phyloP scores from a whole-genome alignment of 225 moss, liverwort and hornwort species.

The Climacium dendroides region DNA sequence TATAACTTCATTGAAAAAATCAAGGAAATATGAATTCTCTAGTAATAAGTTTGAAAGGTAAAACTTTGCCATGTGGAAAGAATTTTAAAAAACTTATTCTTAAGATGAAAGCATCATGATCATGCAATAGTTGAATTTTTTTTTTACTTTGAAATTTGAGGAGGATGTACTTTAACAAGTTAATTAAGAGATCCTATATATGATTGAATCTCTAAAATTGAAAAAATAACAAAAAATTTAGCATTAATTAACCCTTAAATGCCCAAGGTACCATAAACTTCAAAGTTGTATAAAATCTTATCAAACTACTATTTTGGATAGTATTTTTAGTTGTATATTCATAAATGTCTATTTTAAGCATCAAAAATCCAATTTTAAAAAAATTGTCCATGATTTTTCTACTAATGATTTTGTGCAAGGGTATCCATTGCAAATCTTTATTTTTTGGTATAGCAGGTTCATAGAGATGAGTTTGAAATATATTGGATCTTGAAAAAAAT shows the following conservation, averaged over 20 bases:
- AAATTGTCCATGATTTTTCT: not conserved
- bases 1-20: not conserved
- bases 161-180: not conserved
- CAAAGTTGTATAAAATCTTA: not conserved
- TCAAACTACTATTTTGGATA: not conserved
- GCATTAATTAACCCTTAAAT: not conserved
- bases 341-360: not conserved
- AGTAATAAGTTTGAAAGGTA: not conserved
- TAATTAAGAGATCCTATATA: not conserved
- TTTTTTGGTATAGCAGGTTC: accelerated
- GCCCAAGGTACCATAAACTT: not conserved
- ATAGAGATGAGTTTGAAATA: not conserved
- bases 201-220: not conserved
- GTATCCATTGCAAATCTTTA: not conserved
- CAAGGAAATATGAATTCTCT: not conserved
- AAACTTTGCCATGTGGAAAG: not conserved
- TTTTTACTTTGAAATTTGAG: not conserved
- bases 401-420: not conserved
- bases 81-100: too few species aligned
- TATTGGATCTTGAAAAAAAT: not conserved
- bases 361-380: not conserved
- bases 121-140: not conserved
- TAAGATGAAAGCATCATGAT: not conserved
- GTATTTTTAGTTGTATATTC: not conserved
- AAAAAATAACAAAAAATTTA: not conserved